Conservation (phyloP, 176 grass and related monocot species). For the Eragrostis nindensis region DNA sequence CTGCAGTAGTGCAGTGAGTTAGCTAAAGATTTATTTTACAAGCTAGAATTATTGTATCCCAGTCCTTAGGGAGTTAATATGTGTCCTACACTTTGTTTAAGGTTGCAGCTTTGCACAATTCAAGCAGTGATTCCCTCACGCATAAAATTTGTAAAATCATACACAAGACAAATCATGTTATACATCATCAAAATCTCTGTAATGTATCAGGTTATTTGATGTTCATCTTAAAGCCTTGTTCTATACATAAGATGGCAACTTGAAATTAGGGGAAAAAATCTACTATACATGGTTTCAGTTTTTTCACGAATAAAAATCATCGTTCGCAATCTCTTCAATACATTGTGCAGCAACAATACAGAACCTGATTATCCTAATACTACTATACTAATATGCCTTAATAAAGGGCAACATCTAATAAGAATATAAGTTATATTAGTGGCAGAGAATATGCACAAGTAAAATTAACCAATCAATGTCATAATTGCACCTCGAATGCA, state of each 20-base stretch:
- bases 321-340: not conserved
- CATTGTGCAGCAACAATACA: not conserved
- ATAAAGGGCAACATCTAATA: not conserved
- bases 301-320: constrained; percentile 3
- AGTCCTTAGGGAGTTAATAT: not conserved
- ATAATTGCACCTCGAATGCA: not conserved
- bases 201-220: not conserved
- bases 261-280: too few species aligned
- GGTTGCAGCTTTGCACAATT: not conserved
- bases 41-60: not conserved
- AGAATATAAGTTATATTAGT: not conserved
- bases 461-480: constrained; percentile 10
- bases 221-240: too few species aligned
- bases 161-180: not conserved
- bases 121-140: not conserved
- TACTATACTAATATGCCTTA: not conserved
- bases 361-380: not conserved
- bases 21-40: not conserved
- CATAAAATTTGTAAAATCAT: not conserved
- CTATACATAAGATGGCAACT: too few species aligned
- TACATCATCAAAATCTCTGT: not conserved
- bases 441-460: not conserved
- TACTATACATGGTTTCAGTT: not conserved
- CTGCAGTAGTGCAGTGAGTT: too few species aligned
- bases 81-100: not conserved